These are phyloP conservation scores for Logfia minima DNA, from an alignment of 129 eudicot genomes.

Conservation along the genomic window DNA sequence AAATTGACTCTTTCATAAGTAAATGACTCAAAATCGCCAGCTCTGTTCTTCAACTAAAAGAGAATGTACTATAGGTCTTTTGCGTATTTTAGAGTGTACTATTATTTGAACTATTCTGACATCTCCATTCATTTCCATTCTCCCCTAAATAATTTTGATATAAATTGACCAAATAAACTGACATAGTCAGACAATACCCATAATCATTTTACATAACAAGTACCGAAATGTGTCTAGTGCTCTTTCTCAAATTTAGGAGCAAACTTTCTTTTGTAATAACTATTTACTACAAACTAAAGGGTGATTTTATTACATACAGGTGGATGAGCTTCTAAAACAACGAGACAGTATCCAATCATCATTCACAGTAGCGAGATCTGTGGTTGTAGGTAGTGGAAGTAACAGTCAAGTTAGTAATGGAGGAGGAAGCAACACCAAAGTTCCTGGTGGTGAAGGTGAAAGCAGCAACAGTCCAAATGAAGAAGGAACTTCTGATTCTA, in stretches of 20 bases:
- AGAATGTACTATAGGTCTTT: neutral
- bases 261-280: no score
- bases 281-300: neutral
- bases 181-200: neutral
- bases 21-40: neutral
- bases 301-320: constrained; percentile 39
- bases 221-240: neutral
- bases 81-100: neutral
- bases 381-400: constrained; percentile 36
- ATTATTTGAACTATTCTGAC: neutral
- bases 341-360: constrained; percentile 83
- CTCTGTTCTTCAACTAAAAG: neutral
- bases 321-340: constrained; percentile 92
- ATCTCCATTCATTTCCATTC: neutral
- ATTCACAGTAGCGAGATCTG: constrained; percentile 60
- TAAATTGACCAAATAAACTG: neutral
- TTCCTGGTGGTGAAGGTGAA: constrained; percentile 49
- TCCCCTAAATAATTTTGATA: constrained; percentile 4
- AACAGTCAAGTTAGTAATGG: constrained; percentile 40
- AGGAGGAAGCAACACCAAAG: constrained; percentile 58
- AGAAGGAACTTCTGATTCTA: constrained; percentile 75
- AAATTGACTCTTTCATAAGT: neutral
- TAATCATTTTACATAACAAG: neutral
- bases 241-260: neutral
- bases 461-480: constrained; percentile 60